Percentiles rank a stretch among this genome's conserved stretches.
Conservation (phyloP, 1,284 basidiomycete species). For the Moniliophthora roreri region DNA sequence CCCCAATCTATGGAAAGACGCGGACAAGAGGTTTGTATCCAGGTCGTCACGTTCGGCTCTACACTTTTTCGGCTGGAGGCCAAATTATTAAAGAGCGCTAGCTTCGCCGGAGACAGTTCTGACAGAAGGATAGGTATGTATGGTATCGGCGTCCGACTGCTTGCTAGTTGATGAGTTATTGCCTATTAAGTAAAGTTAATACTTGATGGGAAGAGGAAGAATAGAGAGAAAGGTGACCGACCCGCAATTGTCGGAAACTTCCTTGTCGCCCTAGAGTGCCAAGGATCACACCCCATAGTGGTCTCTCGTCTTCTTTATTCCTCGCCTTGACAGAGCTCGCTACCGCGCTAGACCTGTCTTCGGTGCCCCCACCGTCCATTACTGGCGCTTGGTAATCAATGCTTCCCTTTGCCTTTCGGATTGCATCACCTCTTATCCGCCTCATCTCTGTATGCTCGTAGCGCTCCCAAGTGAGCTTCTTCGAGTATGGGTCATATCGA, state of each 20-base stretch:
- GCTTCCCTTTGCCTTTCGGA: conserved; percentile 81
- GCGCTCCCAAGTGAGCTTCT: conserved; percentile 91
- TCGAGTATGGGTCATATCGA: conserved; percentile 98
- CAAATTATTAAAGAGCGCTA: conserved; percentile 80
- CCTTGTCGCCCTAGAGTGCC: conserved; percentile 97
- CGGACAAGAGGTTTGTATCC: conserved; percentile 96
- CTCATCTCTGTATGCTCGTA: neutral
- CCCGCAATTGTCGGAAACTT: conserved; percentile 85
- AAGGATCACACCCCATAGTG: conserved; percentile 90
- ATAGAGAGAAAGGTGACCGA: conserved; percentile 24
- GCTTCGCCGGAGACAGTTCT: conserved; percentile 93
- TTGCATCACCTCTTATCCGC: conserved; percentile 80
- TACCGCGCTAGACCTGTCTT: conserved; percentile 24
- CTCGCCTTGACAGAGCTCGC: conserved; percentile 8
- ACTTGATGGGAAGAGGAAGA: conserved; percentile 3
- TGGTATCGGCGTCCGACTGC: conserved; percentile 58
- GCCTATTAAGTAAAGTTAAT: conserved; percentile 46
- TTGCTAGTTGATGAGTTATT: conserved; percentile 67
- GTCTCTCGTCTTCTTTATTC: conserved; percentile 20
- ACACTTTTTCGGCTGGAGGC: no score
- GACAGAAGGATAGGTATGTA: conserved; percentile 92
- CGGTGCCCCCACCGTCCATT: conserved; percentile 45
- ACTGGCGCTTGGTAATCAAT: conserved; percentile 74
- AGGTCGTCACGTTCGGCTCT: conserved; percentile 74
- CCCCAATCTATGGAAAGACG: conserved; percentile 98